Evolutionary conservation across 2,329 filamentous ascomycete genomes (phyloP).

Genomic region (Drechslera avenae): DNA sequence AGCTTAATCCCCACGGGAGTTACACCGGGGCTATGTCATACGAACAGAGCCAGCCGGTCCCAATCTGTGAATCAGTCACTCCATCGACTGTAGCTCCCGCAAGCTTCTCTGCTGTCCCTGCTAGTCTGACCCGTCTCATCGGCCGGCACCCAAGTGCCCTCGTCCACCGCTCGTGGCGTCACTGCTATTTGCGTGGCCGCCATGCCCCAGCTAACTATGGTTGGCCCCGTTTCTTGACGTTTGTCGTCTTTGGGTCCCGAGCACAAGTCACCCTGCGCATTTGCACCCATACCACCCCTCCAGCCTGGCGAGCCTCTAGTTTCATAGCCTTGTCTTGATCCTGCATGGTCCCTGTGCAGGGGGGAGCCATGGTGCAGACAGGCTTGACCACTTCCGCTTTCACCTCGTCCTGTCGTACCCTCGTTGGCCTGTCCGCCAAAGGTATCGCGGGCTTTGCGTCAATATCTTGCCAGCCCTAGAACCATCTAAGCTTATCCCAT

Average conservation of each 20-base stretch:
- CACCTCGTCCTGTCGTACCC: constrained; percentile 38
- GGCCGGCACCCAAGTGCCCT: constrained; percentile 38
- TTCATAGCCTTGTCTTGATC: constrained; percentile 44
- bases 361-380: constrained; percentile 43
- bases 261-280: constrained; percentile 46
- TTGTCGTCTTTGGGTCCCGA: constrained; percentile 38
- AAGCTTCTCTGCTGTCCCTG: constrained; percentile 40
- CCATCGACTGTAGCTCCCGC: constrained; percentile 46
- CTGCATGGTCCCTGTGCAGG: constrained; percentile 45
- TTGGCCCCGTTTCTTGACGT: constrained; percentile 39
- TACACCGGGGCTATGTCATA: constrained; percentile 50
- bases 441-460: constrained; percentile 31
- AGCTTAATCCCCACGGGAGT: constrained; percentile 44
- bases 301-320: constrained; percentile 37
- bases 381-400: constrained; percentile 43
- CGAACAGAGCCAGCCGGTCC: constrained; percentile 41
- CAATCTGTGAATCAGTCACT: constrained; percentile 42
- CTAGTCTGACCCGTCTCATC: constrained; percentile 46
- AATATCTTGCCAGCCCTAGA: constrained; percentile 40
- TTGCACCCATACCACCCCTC: constrained; percentile 37
- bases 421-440: constrained; percentile 32
- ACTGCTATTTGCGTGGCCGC: constrained; percentile 45
- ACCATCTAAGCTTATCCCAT: constrained; percentile 39
- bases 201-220: constrained; percentile 30
- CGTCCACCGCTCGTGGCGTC: constrained; percentile 41